Conservation (phyloP, 192 early-diverging fungal species). For the Backusella morwellensis region DNA sequence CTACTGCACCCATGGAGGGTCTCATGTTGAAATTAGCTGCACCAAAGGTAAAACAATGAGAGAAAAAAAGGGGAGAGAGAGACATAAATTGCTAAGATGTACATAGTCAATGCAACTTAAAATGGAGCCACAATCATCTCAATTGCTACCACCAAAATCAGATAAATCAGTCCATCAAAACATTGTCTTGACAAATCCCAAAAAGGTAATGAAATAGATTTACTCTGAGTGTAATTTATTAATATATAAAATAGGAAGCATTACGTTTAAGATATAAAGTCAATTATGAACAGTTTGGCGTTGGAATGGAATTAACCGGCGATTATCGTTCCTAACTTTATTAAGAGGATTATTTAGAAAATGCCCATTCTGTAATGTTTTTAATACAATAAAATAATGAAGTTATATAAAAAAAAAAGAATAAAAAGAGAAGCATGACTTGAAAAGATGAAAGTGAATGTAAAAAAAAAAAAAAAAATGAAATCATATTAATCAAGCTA, state of each 20-base stretch:
- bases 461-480: neutral
- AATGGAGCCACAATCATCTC: slow-evolving; percentile 45
- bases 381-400: neutral
- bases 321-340: slow-evolving; percentile 28
- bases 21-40: slow-evolving; percentile 45
- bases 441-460: neutral
- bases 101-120: slow-evolving; percentile 40
- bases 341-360: neutral
- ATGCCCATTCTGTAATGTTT: neutral
- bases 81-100: neutral
- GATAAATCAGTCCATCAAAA: slow-evolving; percentile 36
- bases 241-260: neutral
- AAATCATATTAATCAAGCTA: neutral
- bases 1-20: slow-evolving; percentile 38
- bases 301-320: slow-evolving; percentile 47
- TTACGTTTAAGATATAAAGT: slow-evolving; percentile 48
- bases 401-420: neutral
- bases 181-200: slow-evolving; percentile 38
- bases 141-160: slow-evolving; percentile 35
- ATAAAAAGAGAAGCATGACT: neutral
- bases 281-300: slow-evolving; percentile 39
- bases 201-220: slow-evolving; percentile 1
- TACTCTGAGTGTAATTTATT: neutral
- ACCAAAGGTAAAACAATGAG: slow-evolving; percentile 36
- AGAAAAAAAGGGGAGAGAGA: neutral